Conservation (phyloP, 2,329 filamentous ascomycete genomes). For the Chaetoscypha palmicola region DNA sequence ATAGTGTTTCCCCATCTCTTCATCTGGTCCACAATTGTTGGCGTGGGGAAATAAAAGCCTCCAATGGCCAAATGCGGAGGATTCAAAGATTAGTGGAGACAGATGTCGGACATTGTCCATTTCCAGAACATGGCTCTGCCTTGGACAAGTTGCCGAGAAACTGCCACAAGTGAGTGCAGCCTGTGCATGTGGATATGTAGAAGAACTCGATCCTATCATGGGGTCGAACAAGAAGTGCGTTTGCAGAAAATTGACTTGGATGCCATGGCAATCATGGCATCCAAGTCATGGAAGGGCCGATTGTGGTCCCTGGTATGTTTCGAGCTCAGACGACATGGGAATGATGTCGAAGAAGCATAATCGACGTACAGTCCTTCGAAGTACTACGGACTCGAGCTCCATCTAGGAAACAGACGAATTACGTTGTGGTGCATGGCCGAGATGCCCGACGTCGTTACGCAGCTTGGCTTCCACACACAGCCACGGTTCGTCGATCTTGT, state of each 20-base stretch:
- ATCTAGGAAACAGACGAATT: background rate
- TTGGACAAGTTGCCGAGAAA: background rate
- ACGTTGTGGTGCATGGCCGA: background rate
- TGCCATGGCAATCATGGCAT: too few species aligned
- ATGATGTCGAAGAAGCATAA: background rate
- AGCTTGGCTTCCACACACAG: background rate
- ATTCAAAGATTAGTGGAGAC: background rate
- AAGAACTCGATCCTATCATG: background rate
- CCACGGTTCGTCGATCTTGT: background rate
- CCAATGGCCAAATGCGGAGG: background rate
- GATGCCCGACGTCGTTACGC: background rate
- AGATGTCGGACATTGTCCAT: background rate
- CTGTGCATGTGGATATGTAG: background rate
- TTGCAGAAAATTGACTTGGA: too few species aligned
- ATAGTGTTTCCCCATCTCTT: background rate
- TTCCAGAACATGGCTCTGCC: background rate
- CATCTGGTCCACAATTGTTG: background rate
- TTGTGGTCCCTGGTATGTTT: background rate
- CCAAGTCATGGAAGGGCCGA: too few species aligned
- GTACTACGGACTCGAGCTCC: background rate
- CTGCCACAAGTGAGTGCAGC: background rate
- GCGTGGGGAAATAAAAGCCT: background rate
- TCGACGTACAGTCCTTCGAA: background rate
- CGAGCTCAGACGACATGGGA: background rate
- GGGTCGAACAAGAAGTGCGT: too few species aligned